phyloP scores from a whole-genome alignment of 2,329 filamentous ascomycete species.

The Fusarium guadeloupense region DNA sequence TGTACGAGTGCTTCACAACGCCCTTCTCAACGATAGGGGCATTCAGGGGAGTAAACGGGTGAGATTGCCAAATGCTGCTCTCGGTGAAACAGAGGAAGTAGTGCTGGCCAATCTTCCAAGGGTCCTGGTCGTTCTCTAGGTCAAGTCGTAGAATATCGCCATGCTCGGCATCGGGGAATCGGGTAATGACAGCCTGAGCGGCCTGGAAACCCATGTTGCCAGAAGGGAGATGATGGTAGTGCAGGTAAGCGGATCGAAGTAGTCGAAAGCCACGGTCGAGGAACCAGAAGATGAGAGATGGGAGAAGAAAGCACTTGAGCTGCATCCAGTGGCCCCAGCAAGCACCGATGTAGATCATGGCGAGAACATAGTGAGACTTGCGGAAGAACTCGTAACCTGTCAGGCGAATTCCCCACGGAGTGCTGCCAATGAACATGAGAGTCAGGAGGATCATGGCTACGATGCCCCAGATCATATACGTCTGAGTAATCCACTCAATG shows the following conservation, averaged over 20 bases:
- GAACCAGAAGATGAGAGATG: constrained; percentile 71
- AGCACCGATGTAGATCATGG: constrained; percentile 77
- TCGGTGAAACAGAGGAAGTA: constrained; percentile 76
- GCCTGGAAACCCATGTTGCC: constrained; percentile 63
- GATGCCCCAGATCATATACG: constrained; percentile 78
- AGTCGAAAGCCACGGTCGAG: constrained; percentile 70
- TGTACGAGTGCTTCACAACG: constrained; percentile 61
- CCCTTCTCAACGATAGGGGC: constrained; percentile 55
- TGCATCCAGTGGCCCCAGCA: constrained; percentile 79
- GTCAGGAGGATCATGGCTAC: constrained; percentile 73
- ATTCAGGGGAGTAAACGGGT: constrained; percentile 74
- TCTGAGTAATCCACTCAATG: constrained; percentile 65
- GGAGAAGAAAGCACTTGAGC: constrained; percentile 74
- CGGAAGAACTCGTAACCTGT: constrained; percentile 83
- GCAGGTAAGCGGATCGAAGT: constrained; percentile 66
- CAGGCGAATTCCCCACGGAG: constrained; percentile 63
- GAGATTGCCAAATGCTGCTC: constrained; percentile 74
- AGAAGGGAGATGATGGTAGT: constrained; percentile 61
- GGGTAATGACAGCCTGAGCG: constrained; percentile 54
- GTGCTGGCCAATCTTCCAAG: constrained; percentile 75
- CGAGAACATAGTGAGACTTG: constrained; percentile 77
- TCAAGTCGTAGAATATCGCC: constrained; percentile 73
- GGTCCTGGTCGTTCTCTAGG: constrained; percentile 66
- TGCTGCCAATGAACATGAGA: constrained; percentile 68
- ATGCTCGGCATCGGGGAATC: constrained; percentile 64